Evolutionary conservation across 768 basidiomycete genomes (phyloP).

Genomic region (Mycena rosella): DNA sequence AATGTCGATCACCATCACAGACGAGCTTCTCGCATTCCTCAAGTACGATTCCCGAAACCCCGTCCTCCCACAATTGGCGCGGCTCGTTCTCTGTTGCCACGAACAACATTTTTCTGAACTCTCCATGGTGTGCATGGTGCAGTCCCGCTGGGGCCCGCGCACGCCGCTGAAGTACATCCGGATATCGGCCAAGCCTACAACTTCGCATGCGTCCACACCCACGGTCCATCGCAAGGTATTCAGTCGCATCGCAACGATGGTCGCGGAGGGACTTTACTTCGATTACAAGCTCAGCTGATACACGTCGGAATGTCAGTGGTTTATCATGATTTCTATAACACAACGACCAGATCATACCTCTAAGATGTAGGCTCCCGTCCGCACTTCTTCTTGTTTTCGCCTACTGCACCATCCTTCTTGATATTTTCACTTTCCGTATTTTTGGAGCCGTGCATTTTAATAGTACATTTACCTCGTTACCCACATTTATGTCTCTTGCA

Average conservation of each 20-base stretch:
- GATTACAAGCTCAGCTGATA: not conserved
- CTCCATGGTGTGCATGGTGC: constrained; percentile 10
- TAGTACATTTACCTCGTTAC: too few species aligned
- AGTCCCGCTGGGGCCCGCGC: constrained; percentile 16
- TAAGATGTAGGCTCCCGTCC: too few species aligned
- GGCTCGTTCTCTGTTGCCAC: not conserved
- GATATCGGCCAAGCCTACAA: not conserved
- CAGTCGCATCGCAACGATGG: not conserved
- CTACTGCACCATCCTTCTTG: too few species aligned
- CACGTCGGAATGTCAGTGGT: too few species aligned
- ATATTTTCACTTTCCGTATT: too few species aligned
- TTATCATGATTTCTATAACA: too few species aligned
- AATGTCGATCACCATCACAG: not conserved
- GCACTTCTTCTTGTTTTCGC: too few species aligned
- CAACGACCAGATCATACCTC: too few species aligned
- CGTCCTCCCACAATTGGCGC: not conserved
- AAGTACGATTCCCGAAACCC: not conserved
- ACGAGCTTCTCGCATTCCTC: constrained; percentile 20
- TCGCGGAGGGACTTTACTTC: constrained; percentile 2
- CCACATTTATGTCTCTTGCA: too few species aligned
- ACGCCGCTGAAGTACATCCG: not conserved
- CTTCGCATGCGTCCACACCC: not conserved
- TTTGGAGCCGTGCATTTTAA: too few species aligned
- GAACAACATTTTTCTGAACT: not conserved
- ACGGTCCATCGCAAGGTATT: not conserved